A percentile compares a stretch with the other conserved stretches of the same genome.
Evolutionary conservation across 495 filamentous ascomycete species (phyloP).

Genomic region (Massariosphaeria phaeospora): DNA sequence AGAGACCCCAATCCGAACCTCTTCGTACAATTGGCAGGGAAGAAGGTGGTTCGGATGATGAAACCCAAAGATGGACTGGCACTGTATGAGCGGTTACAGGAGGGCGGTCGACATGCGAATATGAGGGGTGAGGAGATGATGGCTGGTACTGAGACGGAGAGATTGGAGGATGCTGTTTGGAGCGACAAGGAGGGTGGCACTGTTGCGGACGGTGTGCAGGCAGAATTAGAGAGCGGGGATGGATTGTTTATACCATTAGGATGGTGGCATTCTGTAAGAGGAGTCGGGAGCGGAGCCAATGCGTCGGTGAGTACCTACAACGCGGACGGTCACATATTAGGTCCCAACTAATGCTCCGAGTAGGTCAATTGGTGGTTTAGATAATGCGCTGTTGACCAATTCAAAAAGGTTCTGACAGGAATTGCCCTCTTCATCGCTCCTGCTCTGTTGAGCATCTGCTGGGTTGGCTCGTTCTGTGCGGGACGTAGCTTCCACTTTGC

Average conservation of each 20-base stretch:
- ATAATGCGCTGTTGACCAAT: conserved; percentile 36
- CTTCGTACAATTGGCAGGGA: conserved; percentile 75
- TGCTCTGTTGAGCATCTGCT: neutral
- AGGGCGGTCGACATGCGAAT: conserved; percentile 45
- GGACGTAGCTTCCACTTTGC: neutral
- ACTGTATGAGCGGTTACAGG: conserved; percentile 57
- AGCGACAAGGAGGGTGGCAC: conserved; percentile 43
- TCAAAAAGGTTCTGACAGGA: neutral
- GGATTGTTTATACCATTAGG: conserved; percentile 81
- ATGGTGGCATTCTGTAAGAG: conserved; percentile 95
- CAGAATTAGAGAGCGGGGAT: conserved; percentile 60
- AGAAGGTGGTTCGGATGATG: conserved; percentile 68
- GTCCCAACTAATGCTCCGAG: conserved; percentile 35
- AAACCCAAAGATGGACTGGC: conserved; percentile 54
- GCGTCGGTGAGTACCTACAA: conserved; percentile 55
- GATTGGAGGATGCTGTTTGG: conserved; percentile 70
- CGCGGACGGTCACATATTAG: conserved; percentile 13
- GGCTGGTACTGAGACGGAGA: conserved; percentile 63
- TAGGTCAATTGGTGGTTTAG: conserved; percentile 94
- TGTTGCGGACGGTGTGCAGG: conserved; percentile 48
- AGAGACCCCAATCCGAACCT: conserved; percentile 91
- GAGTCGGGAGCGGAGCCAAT: conserved; percentile 58
- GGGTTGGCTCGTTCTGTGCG: neutral
- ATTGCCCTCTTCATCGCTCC: neutral
- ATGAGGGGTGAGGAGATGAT: conserved; percentile 92